phyloP scores from a whole-genome alignment of 257 asterid species.

The Cruciata laevipes region DNA sequence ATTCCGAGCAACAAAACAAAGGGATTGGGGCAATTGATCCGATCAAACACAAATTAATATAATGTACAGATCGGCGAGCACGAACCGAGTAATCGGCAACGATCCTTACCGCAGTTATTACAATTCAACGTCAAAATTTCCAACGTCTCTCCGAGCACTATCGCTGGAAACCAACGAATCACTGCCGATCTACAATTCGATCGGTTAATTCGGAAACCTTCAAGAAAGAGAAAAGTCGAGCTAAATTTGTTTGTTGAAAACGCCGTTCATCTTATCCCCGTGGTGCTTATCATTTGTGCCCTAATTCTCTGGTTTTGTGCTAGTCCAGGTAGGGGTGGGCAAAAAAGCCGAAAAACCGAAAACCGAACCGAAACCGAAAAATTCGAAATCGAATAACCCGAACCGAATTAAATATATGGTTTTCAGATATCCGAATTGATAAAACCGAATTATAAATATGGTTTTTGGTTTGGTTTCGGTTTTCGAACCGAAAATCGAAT shows the following conservation, averaged over 20 bases:
- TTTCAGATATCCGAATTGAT: too few species aligned
- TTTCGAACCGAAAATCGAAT: too few species aligned
- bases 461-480: too few species aligned
- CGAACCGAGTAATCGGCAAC: constrained; percentile 43
- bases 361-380: too few species aligned
- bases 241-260: constrained; percentile 50
- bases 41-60: not conserved
- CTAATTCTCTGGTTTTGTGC: constrained; percentile 61
- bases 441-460: too few species aligned
- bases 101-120: constrained; percentile 26
- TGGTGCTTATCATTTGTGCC: constrained; percentile 53
- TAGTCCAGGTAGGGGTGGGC: constrained; percentile 65
- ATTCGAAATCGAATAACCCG: too few species aligned
- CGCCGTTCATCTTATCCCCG: constrained; percentile 64
- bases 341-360: too few species aligned
- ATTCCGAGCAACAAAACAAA: not conserved
- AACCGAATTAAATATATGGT: too few species aligned
- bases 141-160: constrained; percentile 44
- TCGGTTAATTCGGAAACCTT: constrained; percentile 30
- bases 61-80: constrained; percentile 64
- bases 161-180: constrained; percentile 30
- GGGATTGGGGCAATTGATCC: not conserved
- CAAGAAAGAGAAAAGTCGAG: constrained; percentile 44
- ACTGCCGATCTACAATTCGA: constrained; percentile 55
- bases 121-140: constrained; percentile 25